A percentile compares a stretch with the other conserved stretches of the same genome.
Conservation (phyloP, 2,329 filamentous ascomycete species). For the Pseudogymnoascus pannorum region DNA sequence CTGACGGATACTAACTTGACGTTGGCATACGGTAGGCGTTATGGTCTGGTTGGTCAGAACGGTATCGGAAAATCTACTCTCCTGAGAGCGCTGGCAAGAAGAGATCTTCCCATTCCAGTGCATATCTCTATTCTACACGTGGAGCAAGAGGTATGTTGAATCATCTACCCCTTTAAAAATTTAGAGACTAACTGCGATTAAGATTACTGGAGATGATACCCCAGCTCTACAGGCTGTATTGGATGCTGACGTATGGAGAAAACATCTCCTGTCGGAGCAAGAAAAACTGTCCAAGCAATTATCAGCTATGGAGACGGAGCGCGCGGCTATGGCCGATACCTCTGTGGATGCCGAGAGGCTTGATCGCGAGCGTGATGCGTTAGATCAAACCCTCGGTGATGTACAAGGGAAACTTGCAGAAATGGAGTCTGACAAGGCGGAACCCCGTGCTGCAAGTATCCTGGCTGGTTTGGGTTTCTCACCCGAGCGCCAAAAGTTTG, state of each 20-base stretch:
- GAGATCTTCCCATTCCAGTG: constrained; percentile 90
- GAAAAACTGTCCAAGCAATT: constrained; percentile 74
- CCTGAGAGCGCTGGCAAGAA: constrained; percentile 78
- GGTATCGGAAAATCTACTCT: constrained; percentile 98
- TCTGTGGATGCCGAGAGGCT: constrained; percentile 80
- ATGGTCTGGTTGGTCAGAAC: constrained; percentile 97
- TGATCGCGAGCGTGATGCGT: constrained; percentile 79
- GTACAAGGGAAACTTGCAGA: constrained; percentile 87
- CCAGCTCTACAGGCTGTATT: constrained; percentile 89
- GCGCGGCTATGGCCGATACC: constrained; percentile 78
- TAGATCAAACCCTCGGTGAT: constrained; percentile 85
- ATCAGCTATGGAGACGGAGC: constrained; percentile 67
- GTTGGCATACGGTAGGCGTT: constrained; percentile 84
- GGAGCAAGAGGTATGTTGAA: constrained; percentile 75
- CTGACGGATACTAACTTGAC: constrained; percentile 85
- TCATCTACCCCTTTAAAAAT: background rate
- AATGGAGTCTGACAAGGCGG: constrained; percentile 99
- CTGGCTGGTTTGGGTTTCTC: constrained; percentile 96
- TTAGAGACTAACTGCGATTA: constrained; percentile 19
- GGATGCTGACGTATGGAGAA: constrained; percentile 97
- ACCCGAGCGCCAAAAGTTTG: constrained; percentile 78
- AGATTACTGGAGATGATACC: constrained; percentile 94
- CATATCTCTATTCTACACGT: constrained; percentile 99
- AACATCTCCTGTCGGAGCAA: constrained; percentile 86
- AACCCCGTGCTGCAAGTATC: constrained; percentile 90